Conservation (phyloP, 768 basidiomycete species). For the Asterophora lycoperdoides region DNA sequence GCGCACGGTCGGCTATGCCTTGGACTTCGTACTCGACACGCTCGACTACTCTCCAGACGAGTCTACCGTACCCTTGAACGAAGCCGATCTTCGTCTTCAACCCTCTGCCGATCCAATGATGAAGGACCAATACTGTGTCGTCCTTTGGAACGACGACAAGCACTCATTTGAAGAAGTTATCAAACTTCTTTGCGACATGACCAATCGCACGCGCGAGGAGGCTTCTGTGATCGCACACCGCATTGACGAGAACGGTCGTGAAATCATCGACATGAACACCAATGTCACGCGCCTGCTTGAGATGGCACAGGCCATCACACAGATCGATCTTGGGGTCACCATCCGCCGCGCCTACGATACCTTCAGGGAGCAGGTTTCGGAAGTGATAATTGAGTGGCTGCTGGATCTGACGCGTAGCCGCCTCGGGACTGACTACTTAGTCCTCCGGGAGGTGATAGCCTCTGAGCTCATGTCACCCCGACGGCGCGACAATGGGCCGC, state of each 20-base stretch:
- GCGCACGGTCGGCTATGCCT: constrained; percentile 66
- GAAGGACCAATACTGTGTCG: constrained; percentile 75
- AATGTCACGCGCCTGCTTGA: constrained; percentile 57
- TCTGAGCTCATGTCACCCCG: constrained; percentile 63
- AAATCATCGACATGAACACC: constrained; percentile 74
- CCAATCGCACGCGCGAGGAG: constrained; percentile 49
- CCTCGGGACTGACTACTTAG: constrained; percentile 59
- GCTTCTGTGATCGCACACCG: constrained; percentile 51
- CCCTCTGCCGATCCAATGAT: constrained; percentile 75
- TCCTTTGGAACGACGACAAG: constrained; percentile 97
- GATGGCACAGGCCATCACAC: constrained; percentile 71
- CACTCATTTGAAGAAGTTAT: constrained; percentile 90
- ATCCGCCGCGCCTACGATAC: constrained; percentile 84
- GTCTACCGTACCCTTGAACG: constrained; percentile 57
- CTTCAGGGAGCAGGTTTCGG: constrained; percentile 81
- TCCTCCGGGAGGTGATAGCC: constrained; percentile 71
- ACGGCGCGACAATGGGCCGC: constrained; percentile 45
- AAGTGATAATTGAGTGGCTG: constrained; percentile 83
- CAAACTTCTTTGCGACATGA: constrained; percentile 59
- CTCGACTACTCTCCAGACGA: constrained; percentile 82
- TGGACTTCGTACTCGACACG: constrained; percentile 82
- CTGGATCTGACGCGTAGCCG: constrained; percentile 74
- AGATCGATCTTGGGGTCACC: constrained; percentile 90
- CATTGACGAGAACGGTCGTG: constrained; percentile 78
- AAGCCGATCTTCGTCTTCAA: constrained; percentile 68